Evolutionary conservation across 371 early-diverging fungal genomes (phyloP), one percentile per base, ranked within the genome.

Genomic region (Sporodiniella umbellata): DNA sequence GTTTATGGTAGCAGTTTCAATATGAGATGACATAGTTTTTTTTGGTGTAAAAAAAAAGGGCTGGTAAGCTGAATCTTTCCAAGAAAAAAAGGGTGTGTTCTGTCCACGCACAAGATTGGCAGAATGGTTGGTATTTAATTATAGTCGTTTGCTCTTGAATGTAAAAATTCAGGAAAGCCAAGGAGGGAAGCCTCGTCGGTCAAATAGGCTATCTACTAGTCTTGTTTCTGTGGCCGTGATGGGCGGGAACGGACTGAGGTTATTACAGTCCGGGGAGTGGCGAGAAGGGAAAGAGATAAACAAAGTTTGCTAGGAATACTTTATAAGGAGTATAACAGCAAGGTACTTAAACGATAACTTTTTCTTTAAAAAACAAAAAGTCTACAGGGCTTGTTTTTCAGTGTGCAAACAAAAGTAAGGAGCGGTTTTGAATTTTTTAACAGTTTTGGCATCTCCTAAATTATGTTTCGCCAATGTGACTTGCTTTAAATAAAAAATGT

Each of bases 161-260:
- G 15, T 25, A 26, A 8, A 56, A 54, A 53, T 58, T 70, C 66
- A 69, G 62, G 71, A 65, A 65, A 78, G 81, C 83, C 83, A 83
- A 73, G 83, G 83, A 72, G 83, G 80, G 59, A 79, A 80, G 66
- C 83, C 81, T 58, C 75, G 67, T 71, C 74, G 78, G 75, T 80
- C 72, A 72, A 78, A 78, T 75, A 78, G 70, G 63, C 75, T 79
- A 58, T 70, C 61, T 53, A 71, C 67, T 62, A 79, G 79, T 72
- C 68, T 80, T 73, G 68, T 83, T 78, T 75, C 79, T 80, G 76
- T 72, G 68, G 80, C 69, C 83, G 83, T 83, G 80, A 79, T 83
- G 83, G 80, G 78, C 75, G 72, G 70, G 66, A 67, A 66, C 71
- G 66, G 68, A 72, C 76, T 72, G 63, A 62, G 45, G 42, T 45